Base-by-base conservation (phyloP, 805 yeast genomes). In the Candida maesae region DNA sequence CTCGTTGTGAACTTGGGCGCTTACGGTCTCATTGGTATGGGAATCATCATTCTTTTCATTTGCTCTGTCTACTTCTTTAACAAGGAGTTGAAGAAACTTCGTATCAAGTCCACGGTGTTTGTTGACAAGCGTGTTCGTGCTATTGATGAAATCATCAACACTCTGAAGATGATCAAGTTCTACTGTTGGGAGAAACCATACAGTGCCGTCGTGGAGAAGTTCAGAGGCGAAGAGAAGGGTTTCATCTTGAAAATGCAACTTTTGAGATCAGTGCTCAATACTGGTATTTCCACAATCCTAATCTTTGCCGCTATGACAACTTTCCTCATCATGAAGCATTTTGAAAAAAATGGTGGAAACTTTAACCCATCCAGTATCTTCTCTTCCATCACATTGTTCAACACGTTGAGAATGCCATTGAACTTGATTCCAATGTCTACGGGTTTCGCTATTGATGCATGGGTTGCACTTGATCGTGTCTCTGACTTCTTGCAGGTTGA, bases 101-200 rank as follows among this genome's bases (percentile, higher is more conserved):
- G 96, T 56, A 66, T 63, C 19, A 59, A 60, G n/a, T 80, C 86
- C 9, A 78, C 78, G 42, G 64, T 63, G 2, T 75, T 66, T 53
- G 90, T 96, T 2, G 98, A 90, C 60, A 61, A 67, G 16, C 79
- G 98, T 55, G 87, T 90, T 17, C 71, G 78, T 35, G 70, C 77
- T 36, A 79, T 88, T 60, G 82, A 85, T 50, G 98, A 90, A 60
- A 76, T 88, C 21, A 68, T 90, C 49, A 79, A 75, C 55, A 79
- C 84, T 49, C 76, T 90, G 72, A 86, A 84, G 56, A 74, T 83
- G 67, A 85, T 90, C 60, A 90, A 90, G 65, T 84, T 75, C 59
- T 90, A 89, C 59, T 85, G 95, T 1, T 90, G 96, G 96, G 97
- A 90, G 63, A 70, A 70, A 24, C 89, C 96, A 1, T 90, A 87